Percentiles rank a stretch among this genome's conserved stretches.
These are phyloP conservation scores for Podila epigama DNA, from an alignment of 192 early-diverging fungal species.

Conservation along the genomic window DNA sequence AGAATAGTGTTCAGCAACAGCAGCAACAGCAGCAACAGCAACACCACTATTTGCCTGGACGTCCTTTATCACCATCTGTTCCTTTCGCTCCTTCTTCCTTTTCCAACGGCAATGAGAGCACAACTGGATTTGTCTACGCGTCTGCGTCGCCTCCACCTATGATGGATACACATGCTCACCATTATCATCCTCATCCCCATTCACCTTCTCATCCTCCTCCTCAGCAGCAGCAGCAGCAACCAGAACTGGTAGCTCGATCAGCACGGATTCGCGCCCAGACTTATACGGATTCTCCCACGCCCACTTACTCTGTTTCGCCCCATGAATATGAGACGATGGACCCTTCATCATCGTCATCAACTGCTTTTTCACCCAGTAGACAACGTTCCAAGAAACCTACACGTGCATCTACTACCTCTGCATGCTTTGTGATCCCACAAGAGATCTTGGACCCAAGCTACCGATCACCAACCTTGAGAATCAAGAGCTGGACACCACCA, in stretches of 20 bases:
- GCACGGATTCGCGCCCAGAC: constrained; percentile 12
- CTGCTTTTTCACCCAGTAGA: no score
- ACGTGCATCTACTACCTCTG: not conserved
- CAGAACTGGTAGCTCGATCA: not conserved
- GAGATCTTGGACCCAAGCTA: constrained; percentile 44
- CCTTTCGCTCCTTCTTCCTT: not conserved
- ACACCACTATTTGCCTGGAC: not conserved
- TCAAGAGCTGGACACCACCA: constrained; percentile 44
- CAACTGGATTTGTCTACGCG: not conserved
- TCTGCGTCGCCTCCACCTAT: not conserved
- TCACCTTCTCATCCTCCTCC: not conserved
- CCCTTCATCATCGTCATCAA: not conserved
- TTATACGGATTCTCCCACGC: constrained; percentile 7
- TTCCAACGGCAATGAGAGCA: no score
- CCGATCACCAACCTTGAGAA: constrained; percentile 28
- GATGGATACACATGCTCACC: not conserved
- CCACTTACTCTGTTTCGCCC: not conserved
- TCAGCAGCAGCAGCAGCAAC: not conserved
- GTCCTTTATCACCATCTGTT: not conserved
- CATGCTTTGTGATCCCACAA: constrained; percentile 31
- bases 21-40: not conserved
- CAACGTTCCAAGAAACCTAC: constrained; percentile 2
- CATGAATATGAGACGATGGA: not conserved
- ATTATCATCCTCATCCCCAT: not conserved
- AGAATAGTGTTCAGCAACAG: constrained; percentile 15